Percentiles rank a stretch among this genome's conserved stretches.
Conservation (phyloP, 148 eudicot genomes). For the Dysphania ambrosioides region DNA sequence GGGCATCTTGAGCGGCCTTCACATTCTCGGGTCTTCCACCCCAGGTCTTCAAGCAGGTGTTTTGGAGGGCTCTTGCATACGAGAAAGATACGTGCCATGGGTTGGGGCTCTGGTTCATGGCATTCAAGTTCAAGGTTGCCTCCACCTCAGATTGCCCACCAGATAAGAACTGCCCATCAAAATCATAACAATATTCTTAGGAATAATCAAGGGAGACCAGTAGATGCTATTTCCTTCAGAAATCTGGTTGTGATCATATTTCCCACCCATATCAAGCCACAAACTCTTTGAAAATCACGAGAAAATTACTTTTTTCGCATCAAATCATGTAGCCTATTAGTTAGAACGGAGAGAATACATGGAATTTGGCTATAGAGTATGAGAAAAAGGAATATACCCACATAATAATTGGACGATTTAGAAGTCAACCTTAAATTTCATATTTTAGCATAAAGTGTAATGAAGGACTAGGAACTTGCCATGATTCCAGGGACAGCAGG, state of each 20-base stretch:
- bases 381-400: no score
- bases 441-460: neutral
- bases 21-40: conserved; percentile 78
- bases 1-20: conserved; percentile 64
- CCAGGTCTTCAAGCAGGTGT: conserved; percentile 95
- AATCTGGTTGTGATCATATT: neutral
- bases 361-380: neutral
- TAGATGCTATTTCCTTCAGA: neutral
- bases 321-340: neutral
- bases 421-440: no score
- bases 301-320: neutral
- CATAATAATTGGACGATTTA: neutral
- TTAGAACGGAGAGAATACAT: neutral
- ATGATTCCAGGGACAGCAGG: conserved; percentile 96
- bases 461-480: conserved; percentile 38
- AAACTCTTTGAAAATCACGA: neutral
- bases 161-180: conserved; percentile 63
- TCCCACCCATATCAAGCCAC: neutral
- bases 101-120: conserved; percentile 82
- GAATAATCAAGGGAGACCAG: neutral
- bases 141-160: conserved; percentile 98
- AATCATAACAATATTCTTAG: neutral
- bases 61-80: conserved; percentile 88
- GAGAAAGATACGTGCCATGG: conserved; percentile 98
- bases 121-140: conserved; percentile 83